A percentile compares a stretch with the other conserved stretches of the same genome.
These are phyloP conservation scores for Penicillium ochrochloron DNA, from an alignment of 495 filamentous ascomycete species.

Conservation along the genomic window DNA sequence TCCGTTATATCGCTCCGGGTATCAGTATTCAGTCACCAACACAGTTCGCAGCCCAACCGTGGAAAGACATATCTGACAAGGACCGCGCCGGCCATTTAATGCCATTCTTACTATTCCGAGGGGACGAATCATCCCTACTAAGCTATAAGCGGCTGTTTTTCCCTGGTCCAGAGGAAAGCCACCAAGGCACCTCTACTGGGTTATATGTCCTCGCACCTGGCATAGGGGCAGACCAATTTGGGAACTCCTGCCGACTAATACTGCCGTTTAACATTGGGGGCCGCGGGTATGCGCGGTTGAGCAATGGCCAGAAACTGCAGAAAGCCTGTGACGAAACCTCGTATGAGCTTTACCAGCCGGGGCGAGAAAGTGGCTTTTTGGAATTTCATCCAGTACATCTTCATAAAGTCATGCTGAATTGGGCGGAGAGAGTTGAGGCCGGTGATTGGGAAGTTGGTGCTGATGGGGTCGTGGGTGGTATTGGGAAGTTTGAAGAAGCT, in stretches of 20 bases:
- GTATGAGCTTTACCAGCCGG: constrained; percentile 9
- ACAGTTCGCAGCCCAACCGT: constrained; percentile 8
- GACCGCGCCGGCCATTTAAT: background rate
- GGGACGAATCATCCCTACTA: constrained; percentile 1
- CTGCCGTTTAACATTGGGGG: constrained; percentile 18
- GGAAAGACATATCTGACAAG: background rate
- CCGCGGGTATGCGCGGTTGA: constrained; percentile 12
- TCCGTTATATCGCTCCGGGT: constrained; percentile 22
- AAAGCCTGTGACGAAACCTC: background rate
- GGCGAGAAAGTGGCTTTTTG: constrained; percentile 10
- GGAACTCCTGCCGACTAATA: constrained; percentile 13
- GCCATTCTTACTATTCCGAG: constrained; percentile 15
- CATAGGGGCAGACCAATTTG: background rate
- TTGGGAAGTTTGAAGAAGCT: constrained; percentile 23
- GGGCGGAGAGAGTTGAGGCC: constrained; percentile 20
- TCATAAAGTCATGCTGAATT: constrained; percentile 19
- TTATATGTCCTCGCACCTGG: constrained; percentile 13
- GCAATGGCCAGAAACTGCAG: constrained; percentile 4
- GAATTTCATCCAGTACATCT: constrained; percentile 7
- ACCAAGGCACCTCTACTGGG: constrained; percentile 1
- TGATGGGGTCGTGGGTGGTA: constrained; percentile 18
- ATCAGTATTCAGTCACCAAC: constrained; percentile 1
- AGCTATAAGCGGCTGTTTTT: constrained; percentile 11
- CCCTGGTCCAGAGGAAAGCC: background rate
- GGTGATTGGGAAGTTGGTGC: constrained; percentile 23